Evolutionary conservation across 768 basidiomycete genomes (phyloP).

Genomic region (Suillus bovinus): DNA sequence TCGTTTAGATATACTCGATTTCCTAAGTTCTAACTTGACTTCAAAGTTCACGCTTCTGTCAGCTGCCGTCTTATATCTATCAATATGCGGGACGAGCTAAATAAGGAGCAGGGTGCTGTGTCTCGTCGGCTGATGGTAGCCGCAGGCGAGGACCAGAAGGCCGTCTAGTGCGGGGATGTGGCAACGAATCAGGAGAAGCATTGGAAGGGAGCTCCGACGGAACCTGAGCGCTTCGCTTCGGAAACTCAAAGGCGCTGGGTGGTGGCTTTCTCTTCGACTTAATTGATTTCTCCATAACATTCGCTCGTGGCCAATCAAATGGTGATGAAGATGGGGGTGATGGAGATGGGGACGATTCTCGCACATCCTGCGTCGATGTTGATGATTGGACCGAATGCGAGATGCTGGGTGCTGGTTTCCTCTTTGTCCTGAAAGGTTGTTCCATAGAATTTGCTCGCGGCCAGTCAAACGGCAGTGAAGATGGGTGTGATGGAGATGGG

Average conservation of each 20-base stretch:
- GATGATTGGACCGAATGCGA: slow-evolving; percentile 27
- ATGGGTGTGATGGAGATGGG: slow-evolving; percentile 35
- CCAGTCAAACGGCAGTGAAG: slow-evolving; percentile 55
- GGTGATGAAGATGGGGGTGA: slow-evolving; percentile 40
- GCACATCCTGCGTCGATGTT: slow-evolving; percentile 15
- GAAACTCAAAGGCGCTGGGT: slow-evolving; percentile 26
- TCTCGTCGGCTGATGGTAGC: slow-evolving; percentile 20
- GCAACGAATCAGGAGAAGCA: slow-evolving; percentile 2
- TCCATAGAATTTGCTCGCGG: slow-evolving; percentile 44
- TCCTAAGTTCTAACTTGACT: neutral
- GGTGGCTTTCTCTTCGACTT: slow-evolving; percentile 16
- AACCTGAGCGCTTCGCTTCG: slow-evolving; percentile 7
- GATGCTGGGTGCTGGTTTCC: slow-evolving; percentile 14
- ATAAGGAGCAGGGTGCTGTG: neutral
- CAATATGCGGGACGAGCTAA: neutral
- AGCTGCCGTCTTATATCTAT: neutral
- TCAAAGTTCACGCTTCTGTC: too few relatives aligned
- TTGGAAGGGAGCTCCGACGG: slow-evolving; percentile 11
- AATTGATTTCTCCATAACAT: slow-evolving; percentile 33
- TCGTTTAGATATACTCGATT: neutral
- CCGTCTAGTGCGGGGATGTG: slow-evolving; percentile 28
- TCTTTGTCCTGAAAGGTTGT: slow-evolving; percentile 22
- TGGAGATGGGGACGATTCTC: slow-evolving; percentile 8
- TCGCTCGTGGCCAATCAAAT: slow-evolving; percentile 55
- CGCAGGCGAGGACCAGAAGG: slow-evolving; percentile 34